These are phyloP conservation scores for Gypsophila paniculata DNA, from an alignment of 179 eudicot species.

Conservation along the genomic window DNA sequence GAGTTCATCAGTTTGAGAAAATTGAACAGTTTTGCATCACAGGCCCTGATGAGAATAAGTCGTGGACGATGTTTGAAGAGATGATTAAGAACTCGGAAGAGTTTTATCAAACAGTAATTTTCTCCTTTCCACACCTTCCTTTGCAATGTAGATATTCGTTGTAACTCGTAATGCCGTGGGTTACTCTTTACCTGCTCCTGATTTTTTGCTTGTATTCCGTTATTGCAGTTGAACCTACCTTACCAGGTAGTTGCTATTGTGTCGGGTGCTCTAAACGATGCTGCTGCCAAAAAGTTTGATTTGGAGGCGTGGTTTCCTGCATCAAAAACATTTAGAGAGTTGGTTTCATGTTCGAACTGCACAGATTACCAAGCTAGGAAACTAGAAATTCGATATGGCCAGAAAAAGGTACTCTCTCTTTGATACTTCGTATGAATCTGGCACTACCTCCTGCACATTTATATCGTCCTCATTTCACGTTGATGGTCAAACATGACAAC, in stretches of 20 bases:
- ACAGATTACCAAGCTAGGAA: slow-evolving; percentile 87
- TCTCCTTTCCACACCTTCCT: background rate
- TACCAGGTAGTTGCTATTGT: slow-evolving; percentile 79
- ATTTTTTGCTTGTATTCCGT: slow-evolving; percentile 1
- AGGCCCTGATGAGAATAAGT: slow-evolving; percentile 63
- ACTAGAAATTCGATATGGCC: slow-evolving; percentile 76
- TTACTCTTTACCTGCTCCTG: background rate
- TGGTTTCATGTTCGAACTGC: slow-evolving; percentile 93
- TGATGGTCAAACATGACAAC: too few species aligned
- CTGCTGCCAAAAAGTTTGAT: slow-evolving; percentile 91
- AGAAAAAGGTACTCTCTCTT: slow-evolving; percentile 57
- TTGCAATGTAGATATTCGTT: background rate
- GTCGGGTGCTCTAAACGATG: slow-evolving; percentile 85
- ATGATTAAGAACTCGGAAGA: slow-evolving; percentile 79
- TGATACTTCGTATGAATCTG: background rate
- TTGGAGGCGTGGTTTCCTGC: slow-evolving; percentile 93
- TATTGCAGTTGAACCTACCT: slow-evolving; percentile 70
- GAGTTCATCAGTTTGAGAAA: slow-evolving; percentile 93
- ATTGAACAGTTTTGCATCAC: slow-evolving; percentile 87
- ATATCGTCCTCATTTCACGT: too few species aligned
- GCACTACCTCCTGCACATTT: background rate
- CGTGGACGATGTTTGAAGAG: slow-evolving; percentile 91
- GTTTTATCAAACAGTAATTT: slow-evolving; percentile 61
- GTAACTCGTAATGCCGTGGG: background rate
- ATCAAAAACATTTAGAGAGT: slow-evolving; percentile 69